phyloP scores from a whole-genome alignment of 345 rosid species.

The Rhizophora mangle region DNA sequence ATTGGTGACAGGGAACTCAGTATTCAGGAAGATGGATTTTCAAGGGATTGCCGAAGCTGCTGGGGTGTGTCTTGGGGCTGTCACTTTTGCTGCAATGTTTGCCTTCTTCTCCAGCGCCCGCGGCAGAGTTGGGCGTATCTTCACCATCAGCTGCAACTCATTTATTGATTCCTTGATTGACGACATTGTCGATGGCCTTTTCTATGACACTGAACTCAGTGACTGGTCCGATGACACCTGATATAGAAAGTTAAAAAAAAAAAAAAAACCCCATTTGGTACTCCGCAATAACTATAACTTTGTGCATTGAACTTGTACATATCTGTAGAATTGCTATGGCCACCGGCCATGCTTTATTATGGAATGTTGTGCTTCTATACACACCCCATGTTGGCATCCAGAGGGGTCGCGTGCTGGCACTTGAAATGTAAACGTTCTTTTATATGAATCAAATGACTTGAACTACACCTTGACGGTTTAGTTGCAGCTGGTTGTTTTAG shows the following conservation, averaged over 20 bases:
- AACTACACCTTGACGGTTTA: too few species aligned
- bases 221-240: slow-evolving; percentile 73
- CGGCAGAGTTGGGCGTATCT: slow-evolving; percentile 63
- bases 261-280: too few species aligned
- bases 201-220: slow-evolving; percentile 55
- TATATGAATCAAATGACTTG: too few species aligned
- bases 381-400: too few species aligned
- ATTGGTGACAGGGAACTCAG: slow-evolving; percentile 70
- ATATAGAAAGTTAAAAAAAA: neutral
- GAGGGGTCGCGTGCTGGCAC: too few species aligned
- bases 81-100: slow-evolving; percentile 60
- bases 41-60: slow-evolving; percentile 63
- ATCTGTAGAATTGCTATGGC: too few species aligned
- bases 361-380: too few species aligned
- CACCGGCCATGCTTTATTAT: too few species aligned
- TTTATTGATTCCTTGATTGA: slow-evolving; percentile 82
- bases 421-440: too few species aligned
- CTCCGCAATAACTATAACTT: too few species aligned
- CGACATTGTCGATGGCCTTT: slow-evolving; percentile 85
- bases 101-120: slow-evolving; percentile 84
- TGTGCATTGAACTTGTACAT: too few species aligned
- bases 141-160: slow-evolving; percentile 64
- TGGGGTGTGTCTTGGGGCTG: slow-evolving; percentile 67
- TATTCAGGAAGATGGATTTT: slow-evolving; percentile 74
- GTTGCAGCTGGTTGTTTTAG: too few species aligned